Evolutionary conservation across 225 moss, liverwort and hornwort species (phyloP).

Genomic region (Antitrichia curtipendula): DNA sequence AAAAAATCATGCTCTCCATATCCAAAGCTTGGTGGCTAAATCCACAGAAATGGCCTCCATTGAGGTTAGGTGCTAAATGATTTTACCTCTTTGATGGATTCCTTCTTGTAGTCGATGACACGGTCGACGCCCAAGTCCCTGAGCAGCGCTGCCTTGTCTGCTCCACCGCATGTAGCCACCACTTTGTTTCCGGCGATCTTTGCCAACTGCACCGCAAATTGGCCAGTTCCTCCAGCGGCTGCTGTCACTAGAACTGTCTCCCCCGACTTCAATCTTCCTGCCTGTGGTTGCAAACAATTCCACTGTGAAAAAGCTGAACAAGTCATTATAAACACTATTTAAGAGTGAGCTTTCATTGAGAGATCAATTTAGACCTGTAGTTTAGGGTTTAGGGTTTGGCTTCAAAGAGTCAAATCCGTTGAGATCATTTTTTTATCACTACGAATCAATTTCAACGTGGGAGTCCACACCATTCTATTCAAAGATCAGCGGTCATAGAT

Average conservation of each 20-base stretch:
- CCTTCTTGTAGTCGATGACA: slow-evolving; percentile 78
- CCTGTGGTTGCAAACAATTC: slow-evolving; percentile 6
- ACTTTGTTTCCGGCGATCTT: slow-evolving; percentile 89
- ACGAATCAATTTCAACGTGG: background rate
- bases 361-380: background rate
- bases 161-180: slow-evolving; percentile 92
- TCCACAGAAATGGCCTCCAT: background rate
- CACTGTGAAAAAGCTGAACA: background rate
- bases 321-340: background rate
- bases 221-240: slow-evolving; percentile 96
- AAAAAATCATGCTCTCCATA: background rate
- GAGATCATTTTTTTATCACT: background rate
- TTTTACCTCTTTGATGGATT: slow-evolving; percentile 47
- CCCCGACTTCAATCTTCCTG: slow-evolving; percentile 70
- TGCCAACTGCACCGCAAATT: slow-evolving; percentile 89
- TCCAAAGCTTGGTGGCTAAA: background rate
- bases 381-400: background rate
- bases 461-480: background rate
- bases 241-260: slow-evolving; percentile 93
- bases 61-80: background rate
- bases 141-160: slow-evolving; percentile 65
- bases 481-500: background rate
- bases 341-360: background rate
- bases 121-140: slow-evolving; percentile 68
- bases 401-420: background rate